A percentile compares a stretch with the other conserved stretches of the same genome.
Conservation (phyloP, 371 early-diverging fungal species). For the Haplosporangium sp. region DNA sequence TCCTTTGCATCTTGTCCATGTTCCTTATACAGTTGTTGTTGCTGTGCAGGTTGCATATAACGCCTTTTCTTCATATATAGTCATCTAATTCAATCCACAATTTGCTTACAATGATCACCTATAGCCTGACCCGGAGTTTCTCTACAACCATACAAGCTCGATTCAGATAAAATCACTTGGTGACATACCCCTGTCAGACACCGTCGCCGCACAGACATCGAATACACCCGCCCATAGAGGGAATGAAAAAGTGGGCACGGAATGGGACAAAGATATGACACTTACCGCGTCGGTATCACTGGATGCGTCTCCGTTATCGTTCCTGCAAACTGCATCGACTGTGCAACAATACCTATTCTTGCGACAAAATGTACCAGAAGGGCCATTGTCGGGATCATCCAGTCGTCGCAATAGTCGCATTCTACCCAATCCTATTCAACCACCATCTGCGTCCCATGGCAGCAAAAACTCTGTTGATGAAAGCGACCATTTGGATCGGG, state of each 20-base stretch:
- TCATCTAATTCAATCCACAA: neutral
- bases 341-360: neutral
- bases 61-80: too few species aligned
- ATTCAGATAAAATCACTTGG: neutral
- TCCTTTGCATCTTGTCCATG: too few species aligned
- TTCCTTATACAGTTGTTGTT: too few species aligned
- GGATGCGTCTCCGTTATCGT: too few species aligned
- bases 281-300: too few species aligned
- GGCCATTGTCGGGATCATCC: neutral
- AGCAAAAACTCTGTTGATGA: too few species aligned
- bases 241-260: too few species aligned
- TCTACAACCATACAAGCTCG: conserved; percentile 11
- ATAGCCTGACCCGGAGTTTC: conserved; percentile 9
- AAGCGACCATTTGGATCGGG: neutral
- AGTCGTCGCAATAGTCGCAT: conserved; percentile 34
- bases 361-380: neutral
- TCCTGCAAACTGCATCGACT: too few species aligned
- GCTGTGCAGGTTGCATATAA: too few species aligned
- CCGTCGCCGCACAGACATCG: neutral
- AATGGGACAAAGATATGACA: too few species aligned
- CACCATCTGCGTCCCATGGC: conserved; percentile 11
- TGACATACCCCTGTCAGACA: neutral
- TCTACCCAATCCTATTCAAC: conserved; percentile 36
- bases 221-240: too few species aligned
- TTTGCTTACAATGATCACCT: neutral